A percentile compares a stretch with the other conserved stretches of the same genome.
phyloP scores from a whole-genome alignment of 441 rosid species.

The Populus hybrid region DNA sequence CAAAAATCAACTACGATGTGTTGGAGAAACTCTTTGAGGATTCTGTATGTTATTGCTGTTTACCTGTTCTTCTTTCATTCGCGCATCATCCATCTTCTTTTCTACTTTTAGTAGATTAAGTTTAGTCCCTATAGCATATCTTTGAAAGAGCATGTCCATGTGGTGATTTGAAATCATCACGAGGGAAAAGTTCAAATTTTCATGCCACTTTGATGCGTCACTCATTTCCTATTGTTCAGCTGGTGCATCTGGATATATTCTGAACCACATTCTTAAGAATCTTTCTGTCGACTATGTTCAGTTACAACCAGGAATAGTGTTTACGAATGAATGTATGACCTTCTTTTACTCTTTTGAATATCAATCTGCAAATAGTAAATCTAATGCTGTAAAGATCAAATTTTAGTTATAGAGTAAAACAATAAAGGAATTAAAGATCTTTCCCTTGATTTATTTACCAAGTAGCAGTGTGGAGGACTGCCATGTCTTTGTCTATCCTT shows the following conservation, averaged over 20 bases:
- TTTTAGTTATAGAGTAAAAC: not conserved
- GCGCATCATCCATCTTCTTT: not conserved
- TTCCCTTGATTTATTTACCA: too few species aligned
- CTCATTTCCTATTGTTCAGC: not conserved
- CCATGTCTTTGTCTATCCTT: not conserved
- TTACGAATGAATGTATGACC: not conserved
- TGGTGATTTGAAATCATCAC: not conserved
- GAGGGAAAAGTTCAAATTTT: not conserved
- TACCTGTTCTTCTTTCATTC: not conserved
- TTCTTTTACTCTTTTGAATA: not conserved
- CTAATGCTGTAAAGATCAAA: not conserved
- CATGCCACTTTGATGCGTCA: not conserved
- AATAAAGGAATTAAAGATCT: too few species aligned
- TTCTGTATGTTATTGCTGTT: slow-evolving; percentile 39
- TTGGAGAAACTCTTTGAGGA: slow-evolving; percentile 63
- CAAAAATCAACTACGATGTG: slow-evolving; percentile 59
- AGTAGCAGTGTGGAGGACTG: too few species aligned
- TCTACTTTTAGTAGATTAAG: not conserved
- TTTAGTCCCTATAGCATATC: not conserved
- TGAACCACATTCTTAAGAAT: not conserved
- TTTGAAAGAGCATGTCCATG: not conserved
- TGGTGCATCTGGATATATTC: not conserved
- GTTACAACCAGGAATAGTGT: not conserved
- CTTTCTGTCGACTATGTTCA: not conserved
- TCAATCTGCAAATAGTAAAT: not conserved